Base-by-base conservation (phyloP, 1,284 basidiomycete species). In the Sanghuangporus weigelae region DNA sequence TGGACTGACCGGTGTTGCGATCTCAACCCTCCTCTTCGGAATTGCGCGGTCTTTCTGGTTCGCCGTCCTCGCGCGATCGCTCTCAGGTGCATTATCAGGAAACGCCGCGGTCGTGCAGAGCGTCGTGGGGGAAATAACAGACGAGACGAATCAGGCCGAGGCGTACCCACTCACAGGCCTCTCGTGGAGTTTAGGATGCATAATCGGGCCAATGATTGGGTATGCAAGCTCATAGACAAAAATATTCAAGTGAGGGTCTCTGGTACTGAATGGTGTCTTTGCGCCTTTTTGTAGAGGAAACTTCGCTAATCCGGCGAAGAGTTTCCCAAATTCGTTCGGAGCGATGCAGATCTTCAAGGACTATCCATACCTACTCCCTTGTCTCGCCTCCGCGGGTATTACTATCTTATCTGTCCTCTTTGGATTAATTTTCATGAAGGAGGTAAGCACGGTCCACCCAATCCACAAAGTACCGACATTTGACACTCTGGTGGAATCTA, bases 21-120 rank as follows among this genome's bases (percentile, higher is more conserved):
- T 73, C 36, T 69, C 71, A 23, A 71, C 70, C 31, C 51, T 69
- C 16, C 64, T 64, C 16, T 72, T 75, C 64, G 73, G 73, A 6
- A 65, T 74, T 54, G 67, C 73, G 21, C 67, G 67, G 23, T 67
- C 69, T 8, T 70, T 74, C 39, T 46, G 59, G 19, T 63, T 65
- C 35, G 59, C 70, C 12, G 67, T 74, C 14, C 12, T 71, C 35
- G 60, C 66, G n/a, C 68, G 68, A 5, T 71, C 69, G 19, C 60
- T 74, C 1, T 67, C 69, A 16, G 71, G 72, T 14, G 70, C 69
- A 16, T 65, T 73, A 14, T 71, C 70, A 36, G 72, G 71, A 12
- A 72, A 72, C 50, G 66, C 69, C 14, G 71, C 67, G 14, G 65
- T 71, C 21, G 64, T 68, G 21, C 67, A 70, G 61, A 62, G 60